phyloP scores from a whole-genome alignment of 345 rosid species.

The Salix purpurea region DNA sequence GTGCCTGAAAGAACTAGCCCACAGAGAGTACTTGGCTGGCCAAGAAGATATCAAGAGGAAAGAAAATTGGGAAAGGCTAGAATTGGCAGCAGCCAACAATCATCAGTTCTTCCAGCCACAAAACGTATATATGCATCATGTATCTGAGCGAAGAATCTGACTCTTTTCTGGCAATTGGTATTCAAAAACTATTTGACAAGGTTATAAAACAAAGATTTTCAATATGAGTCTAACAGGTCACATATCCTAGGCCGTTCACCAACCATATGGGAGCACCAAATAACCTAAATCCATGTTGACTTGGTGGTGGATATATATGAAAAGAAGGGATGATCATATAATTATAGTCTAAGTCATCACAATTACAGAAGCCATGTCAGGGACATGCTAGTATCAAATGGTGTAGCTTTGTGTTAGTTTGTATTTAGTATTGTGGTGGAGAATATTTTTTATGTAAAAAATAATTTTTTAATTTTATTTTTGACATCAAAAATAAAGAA shows the following conservation, averaged over 20 bases:
- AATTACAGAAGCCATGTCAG: neutral
- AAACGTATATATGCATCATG: neutral
- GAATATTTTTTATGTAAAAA: too few species aligned
- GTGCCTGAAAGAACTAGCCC: conserved; percentile 27
- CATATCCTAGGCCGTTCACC: neutral
- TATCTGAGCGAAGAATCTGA: neutral
- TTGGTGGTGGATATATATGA: neutral
- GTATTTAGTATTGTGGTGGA: too few species aligned
- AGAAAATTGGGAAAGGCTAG: conserved; percentile 48
- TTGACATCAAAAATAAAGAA: too few species aligned
- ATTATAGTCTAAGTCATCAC: too few species aligned
- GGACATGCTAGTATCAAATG: neutral
- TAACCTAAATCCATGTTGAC: neutral
- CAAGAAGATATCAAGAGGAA: conserved; percentile 35
- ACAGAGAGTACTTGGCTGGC: conserved; percentile 25
- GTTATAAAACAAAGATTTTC: neutral
- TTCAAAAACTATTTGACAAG: neutral
- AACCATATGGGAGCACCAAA: neutral
- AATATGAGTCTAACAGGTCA: neutral
- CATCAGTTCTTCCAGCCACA: conserved; percentile 17
- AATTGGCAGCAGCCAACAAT: conserved; percentile 37
- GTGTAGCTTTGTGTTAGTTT: neutral
- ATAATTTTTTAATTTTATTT: too few species aligned
- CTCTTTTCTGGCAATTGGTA: neutral
- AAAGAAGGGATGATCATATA: neutral